Evolutionary conservation across 192 early-diverging fungal genomes (phyloP), one percentile per base, ranked within the genome.

Genomic region (Rhizoclosmatium sp.): DNA sequence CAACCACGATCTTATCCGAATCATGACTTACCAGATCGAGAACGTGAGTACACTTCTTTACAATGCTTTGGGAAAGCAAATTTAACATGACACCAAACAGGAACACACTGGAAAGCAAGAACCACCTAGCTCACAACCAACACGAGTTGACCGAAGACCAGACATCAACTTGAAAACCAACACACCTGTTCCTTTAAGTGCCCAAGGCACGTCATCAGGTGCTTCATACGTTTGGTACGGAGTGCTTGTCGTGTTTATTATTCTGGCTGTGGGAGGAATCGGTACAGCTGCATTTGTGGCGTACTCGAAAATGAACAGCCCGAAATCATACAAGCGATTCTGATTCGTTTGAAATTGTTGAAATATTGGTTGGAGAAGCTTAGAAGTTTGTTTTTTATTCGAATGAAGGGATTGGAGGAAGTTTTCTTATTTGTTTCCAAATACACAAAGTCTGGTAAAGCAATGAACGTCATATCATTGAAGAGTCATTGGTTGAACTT

Each of bases 301-400:
- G 47, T 78, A 80, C n/a, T 67, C 75, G 59, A 80, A 72, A 58
- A 79, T 73, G 65, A 76, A 87, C 41, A 47, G 23, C 65, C 74
- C 78, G 69, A 78, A 84, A 46, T 83, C 82, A 4, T 85, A 83
- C 80, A 89, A 89, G 80, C 82, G 85, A 44, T 89, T 89, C 75
- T 89, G 75, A 84, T 31, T 0, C 31, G 31, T 31, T 31, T 31
- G 31, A 31, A 31, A 31, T 31, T 31, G 0, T 31, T 31, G 31
- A 31, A 31, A 31, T 31, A 31, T 31, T 31, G 31, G 31, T 31
- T 31, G 31, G 31, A 31, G 31, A 31, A 31, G 31, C 31, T 31
- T 31, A 31, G 31, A 31, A 31, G 31, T 31, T 31, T 31, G 31
- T 31, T 31, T 31, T 31, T 31, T 31, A 31, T 31, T 31, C 31